phyloP scores from a whole-genome alignment of 2,329 filamentous ascomycete genomes.

The Arthrobotrys entomopaga region DNA sequence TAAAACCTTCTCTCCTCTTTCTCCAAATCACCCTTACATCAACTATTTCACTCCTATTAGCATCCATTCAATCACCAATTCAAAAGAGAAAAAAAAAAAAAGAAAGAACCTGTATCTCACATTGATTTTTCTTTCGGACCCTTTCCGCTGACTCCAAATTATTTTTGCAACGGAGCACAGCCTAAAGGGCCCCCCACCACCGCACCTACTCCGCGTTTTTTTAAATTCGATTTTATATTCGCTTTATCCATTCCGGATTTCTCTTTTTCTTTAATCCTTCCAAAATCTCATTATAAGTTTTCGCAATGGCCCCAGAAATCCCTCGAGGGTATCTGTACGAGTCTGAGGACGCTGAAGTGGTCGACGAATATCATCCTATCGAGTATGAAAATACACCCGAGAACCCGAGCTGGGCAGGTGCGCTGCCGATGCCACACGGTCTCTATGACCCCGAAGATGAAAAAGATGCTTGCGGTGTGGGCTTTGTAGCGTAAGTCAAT shows the following conservation, averaged over 20 bases:
- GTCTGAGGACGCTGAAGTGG: slow-evolving; percentile 63
- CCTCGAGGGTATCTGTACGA: slow-evolving; percentile 49
- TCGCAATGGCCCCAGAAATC: slow-evolving; percentile 35
- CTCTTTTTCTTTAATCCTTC: slow-evolving; percentile 17
- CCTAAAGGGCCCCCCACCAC: slow-evolving; percentile 57
- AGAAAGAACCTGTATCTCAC: slow-evolving; percentile 9
- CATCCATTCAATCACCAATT: neutral
- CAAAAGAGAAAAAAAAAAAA: slow-evolving; percentile 1
- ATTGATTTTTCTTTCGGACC: neutral
- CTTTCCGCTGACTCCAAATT: slow-evolving; percentile 53
- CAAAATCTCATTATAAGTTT: slow-evolving; percentile 12
- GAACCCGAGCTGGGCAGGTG: slow-evolving; percentile 93
- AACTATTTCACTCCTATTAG: slow-evolving; percentile 3
- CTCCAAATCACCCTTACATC: neutral
- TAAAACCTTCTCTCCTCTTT: too few relatives aligned
- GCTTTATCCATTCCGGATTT: slow-evolving; percentile 54
- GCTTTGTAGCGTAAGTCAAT: slow-evolving; percentile 87
- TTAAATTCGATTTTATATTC: slow-evolving; percentile 53
- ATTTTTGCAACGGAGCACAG: slow-evolving; percentile 57
- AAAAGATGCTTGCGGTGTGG: slow-evolving; percentile 99
- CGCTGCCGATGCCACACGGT: slow-evolving; percentile 97
- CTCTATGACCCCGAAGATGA: slow-evolving; percentile 95
- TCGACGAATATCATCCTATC: slow-evolving; percentile 73
- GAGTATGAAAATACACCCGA: slow-evolving; percentile 81
- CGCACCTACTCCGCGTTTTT: slow-evolving; percentile 46